A percentile compares a stretch with the other conserved stretches of the same genome.
Conservation (phyloP, 1,284 basidiomycete genomes). For the Xerocomus nothofagi region DNA sequence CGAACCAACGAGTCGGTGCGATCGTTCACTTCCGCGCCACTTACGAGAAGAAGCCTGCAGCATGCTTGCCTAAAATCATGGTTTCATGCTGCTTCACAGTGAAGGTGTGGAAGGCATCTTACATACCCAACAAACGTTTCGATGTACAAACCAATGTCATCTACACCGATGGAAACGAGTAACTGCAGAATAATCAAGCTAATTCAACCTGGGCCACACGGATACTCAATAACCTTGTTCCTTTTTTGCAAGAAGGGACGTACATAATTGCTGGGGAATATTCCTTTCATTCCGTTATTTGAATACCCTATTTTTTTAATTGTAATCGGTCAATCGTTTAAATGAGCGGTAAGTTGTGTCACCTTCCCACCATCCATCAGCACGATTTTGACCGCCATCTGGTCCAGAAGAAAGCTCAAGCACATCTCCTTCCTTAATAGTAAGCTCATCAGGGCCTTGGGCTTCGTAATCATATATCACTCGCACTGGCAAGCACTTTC, state of each 20-base stretch:
- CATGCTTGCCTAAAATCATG: constrained; percentile 20
- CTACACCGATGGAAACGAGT: constrained; percentile 1
- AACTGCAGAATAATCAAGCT: constrained; percentile 15
- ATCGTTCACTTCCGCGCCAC: constrained; percentile 34
- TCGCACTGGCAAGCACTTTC: constrained; percentile 48
- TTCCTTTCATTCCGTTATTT: constrained; percentile 61
- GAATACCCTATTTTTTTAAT: constrained; percentile 61
- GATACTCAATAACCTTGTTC: constrained; percentile 24
- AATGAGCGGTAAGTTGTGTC: constrained; percentile 11
- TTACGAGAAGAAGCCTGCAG: constrained; percentile 29
- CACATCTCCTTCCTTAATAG: constrained; percentile 57
- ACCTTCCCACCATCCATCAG: constrained; percentile 86
- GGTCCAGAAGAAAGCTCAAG: constrained; percentile 64
- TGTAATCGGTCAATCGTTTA: constrained; percentile 27
- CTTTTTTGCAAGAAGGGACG: constrained; percentile 32
- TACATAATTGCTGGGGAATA: constrained; percentile 85
- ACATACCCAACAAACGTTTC: constrained; percentile 29
- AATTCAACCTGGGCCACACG: constrained; percentile 28
- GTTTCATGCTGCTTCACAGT: constrained; percentile 18
- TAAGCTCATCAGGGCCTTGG: constrained; percentile 69
- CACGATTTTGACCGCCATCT: constrained; percentile 61
- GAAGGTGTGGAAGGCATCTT: constrained; percentile 23
- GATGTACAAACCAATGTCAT: constrained; percentile 13
- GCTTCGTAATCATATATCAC: constrained; percentile 71
- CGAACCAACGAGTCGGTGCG: constrained; percentile 18